phyloP scores from a whole-genome alignment of 2,329 filamentous ascomycete genomes.

The Trichoderma sp. region DNA sequence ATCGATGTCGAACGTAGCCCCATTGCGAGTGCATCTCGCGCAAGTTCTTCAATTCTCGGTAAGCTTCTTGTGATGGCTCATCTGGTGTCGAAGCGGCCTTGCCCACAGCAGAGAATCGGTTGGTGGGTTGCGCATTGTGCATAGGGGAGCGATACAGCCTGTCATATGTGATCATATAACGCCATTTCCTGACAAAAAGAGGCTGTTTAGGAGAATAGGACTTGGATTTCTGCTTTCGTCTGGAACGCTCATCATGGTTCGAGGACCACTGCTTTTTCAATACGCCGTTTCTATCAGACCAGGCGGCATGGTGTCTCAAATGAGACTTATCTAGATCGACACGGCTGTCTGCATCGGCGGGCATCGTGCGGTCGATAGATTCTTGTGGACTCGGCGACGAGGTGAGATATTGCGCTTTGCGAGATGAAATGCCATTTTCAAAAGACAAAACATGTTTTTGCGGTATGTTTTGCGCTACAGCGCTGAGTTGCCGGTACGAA shows the following conservation, averaged over 20 bases:
- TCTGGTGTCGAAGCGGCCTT: background rate
- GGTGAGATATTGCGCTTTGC: background rate
- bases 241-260: background rate
- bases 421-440: background rate
- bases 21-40: conserved; percentile 29
- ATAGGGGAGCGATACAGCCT: background rate
- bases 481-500: background rate
- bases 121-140: background rate
- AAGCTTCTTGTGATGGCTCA: background rate
- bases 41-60: background rate
- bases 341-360: background rate
- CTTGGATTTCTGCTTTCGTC: background rate
- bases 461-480: background rate
- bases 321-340: background rate
- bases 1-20: conserved; percentile 33
- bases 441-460: background rate
- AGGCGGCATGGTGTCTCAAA: background rate
- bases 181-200: background rate
- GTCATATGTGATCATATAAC: conserved; percentile 11
- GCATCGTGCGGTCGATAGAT: background rate
- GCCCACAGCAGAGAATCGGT: background rate
- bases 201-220: background rate
- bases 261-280: background rate
- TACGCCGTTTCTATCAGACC: background rate
- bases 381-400: background rate